Base-by-base conservation (phyloP, 345 rosid species). In the Toxicodendron radicans region DNA sequence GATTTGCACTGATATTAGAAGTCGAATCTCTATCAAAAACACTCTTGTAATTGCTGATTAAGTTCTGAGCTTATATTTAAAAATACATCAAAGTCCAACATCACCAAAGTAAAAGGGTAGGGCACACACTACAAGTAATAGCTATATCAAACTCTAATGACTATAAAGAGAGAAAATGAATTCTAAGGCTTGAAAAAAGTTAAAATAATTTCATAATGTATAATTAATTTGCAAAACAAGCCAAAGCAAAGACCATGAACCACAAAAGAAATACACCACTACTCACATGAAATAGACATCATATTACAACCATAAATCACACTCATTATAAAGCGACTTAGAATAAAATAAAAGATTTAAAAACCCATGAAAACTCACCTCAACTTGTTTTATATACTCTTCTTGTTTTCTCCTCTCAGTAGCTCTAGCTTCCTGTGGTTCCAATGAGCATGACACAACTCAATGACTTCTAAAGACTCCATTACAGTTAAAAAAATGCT, bases 381-480 rank as follows among this genome's bases (percentile, higher is more conserved):
- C 93, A 80, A 87, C 78, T 79, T 79, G 85, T 76, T 84, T 86
- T 52, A 89, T 74, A 82, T 93, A 76, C 73, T 95, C 93, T 74
- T 93, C 97, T 73, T 85, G 92, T 78, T 85, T 91, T 84, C 87
- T 90, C 83, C 87, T 93, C 79, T 91, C 98, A 7, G 81, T 85
- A 78, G 89, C 93, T 81, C 94, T 89, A 68, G 91, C 89, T 82
- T 90, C 93, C 99, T 95, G 73, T 38, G 68, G 58, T 53, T 27
- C 45, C 66, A 52, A 56, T 7, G 67, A 58, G 45, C 60, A 21
- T 24, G 23, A 64, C 4, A 52, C 49, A 12, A 67, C 45, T 9
- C 33, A 70, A 23, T 23, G 30, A 73, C 10, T 41, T 9, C 3
- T 7, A 16, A 59, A 52, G 21, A 35, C 16, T 43, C 41, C 7